Percentiles rank a stretch among this genome's conserved stretches.
phyloP scores from a whole-genome alignment of 495 filamentous ascomycete species.

The Ramalina peruviana region DNA sequence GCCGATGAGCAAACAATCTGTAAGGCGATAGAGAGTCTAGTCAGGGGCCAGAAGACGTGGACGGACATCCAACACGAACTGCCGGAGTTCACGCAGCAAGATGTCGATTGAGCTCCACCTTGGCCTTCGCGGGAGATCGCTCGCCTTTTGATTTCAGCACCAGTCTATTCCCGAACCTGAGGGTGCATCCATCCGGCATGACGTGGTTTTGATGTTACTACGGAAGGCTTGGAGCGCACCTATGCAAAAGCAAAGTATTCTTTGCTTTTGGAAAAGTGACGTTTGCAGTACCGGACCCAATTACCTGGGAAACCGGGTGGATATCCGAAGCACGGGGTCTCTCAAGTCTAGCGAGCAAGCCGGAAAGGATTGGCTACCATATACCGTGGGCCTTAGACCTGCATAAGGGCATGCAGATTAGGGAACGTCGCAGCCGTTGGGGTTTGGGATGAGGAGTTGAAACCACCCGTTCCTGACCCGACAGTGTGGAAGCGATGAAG shows the following conservation, averaged over 20 bases:
- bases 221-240: too few relatives aligned
- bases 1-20: conserved; percentile 52
- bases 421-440: too few relatives aligned
- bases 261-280: too few relatives aligned
- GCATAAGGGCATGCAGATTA: background rate
- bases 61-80: conserved; percentile 43
- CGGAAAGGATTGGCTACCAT: background rate
- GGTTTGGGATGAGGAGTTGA: background rate
- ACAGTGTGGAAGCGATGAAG: conserved; percentile 11
- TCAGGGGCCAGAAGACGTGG: conserved; percentile 52
- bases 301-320: too few relatives aligned
- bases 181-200: too few relatives aligned
- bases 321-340: too few relatives aligned
- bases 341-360: background rate
- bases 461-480: conserved; percentile 11
- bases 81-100: conserved; percentile 56
- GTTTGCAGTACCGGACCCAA: too few relatives aligned
- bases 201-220: too few relatives aligned
- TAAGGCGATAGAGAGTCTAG: conserved; percentile 43
- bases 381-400: background rate
- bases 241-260: too few relatives aligned
- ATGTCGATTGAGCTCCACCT: conserved; percentile 36
- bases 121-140: background rate
- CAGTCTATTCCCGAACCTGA: too few relatives aligned
- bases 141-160: background rate